Conservation (phyloP, 768 basidiomycete species). For the Paxillus ammoniavirescens region DNA sequence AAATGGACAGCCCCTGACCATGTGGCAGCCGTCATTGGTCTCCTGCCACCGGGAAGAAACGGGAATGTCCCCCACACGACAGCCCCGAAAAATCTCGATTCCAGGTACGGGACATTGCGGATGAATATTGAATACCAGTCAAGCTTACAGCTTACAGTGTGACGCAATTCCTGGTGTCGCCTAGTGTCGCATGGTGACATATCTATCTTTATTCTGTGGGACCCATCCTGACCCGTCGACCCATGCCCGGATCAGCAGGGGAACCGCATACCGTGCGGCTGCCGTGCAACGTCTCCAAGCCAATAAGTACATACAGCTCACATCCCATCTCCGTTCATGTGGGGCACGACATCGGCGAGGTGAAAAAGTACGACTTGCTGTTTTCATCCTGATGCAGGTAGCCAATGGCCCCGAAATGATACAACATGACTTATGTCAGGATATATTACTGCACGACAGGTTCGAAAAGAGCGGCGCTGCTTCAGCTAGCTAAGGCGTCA, state of each 20-base stretch:
- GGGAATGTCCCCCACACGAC: background rate
- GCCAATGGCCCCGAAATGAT: conserved; percentile 4
- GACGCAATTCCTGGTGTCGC: too few relatives aligned
- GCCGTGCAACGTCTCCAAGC: background rate
- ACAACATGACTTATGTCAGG: background rate
- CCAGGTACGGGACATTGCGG: background rate
- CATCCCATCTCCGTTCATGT: background rate
- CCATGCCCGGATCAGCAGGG: background rate
- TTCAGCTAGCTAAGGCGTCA: too few relatives aligned
- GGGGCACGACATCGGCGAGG: background rate
- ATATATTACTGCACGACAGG: background rate
- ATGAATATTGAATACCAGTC: background rate
- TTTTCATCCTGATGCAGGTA: background rate
- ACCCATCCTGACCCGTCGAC: background rate
- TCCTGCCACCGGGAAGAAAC: background rate
- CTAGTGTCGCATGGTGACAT: background rate
- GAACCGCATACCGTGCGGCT: background rate
- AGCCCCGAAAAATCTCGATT: too few relatives aligned
- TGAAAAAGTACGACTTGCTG: background rate
- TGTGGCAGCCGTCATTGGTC: background rate
- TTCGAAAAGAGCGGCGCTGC: too few relatives aligned
- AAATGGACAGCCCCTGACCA: background rate
- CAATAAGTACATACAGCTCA: background rate
- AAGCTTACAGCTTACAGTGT: too few relatives aligned
- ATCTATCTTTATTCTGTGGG: background rate